Evolutionary conservation across 2,329 filamentous ascomycete species (phyloP).

Genomic region (Pseudogymnoascus sp.): DNA sequence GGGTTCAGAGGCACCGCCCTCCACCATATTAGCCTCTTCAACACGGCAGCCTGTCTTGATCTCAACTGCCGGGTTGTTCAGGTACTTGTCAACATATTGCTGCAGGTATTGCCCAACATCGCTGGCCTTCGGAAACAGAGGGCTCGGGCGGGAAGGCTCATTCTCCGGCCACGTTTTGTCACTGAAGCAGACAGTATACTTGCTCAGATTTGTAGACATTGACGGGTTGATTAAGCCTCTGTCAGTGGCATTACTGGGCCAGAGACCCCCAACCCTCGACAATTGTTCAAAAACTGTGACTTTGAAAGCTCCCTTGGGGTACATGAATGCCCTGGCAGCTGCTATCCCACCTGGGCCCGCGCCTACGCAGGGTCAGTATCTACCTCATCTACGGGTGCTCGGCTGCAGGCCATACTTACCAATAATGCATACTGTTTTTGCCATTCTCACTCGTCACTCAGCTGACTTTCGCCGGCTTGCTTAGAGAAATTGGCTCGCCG

Average conservation of each 20-base stretch:
- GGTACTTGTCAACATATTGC: constrained; percentile 51
- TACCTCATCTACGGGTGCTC: not conserved
- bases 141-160: constrained; percentile 40
- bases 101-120: constrained; percentile 67
- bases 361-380: constrained; percentile 35
- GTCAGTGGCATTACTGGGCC: constrained; percentile 51
- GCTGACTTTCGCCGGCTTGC: not conserved
- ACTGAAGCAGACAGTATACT: constrained; percentile 64
- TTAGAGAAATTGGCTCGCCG: not conserved
- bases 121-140: constrained; percentile 61
- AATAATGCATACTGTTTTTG: constrained; percentile 23
- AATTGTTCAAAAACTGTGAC: constrained; percentile 65
- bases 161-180: constrained; percentile 61
- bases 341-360: constrained; percentile 62
- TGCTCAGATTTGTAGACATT: constrained; percentile 67
- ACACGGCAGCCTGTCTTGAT: constrained; percentile 19
- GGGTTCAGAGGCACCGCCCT: constrained; percentile 17
- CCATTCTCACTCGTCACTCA: constrained; percentile 3
- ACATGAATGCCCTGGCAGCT: constrained; percentile 63
- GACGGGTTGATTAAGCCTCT: constrained; percentile 51
- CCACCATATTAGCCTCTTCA: constrained; percentile 11
- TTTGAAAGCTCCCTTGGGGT: constrained; percentile 45
- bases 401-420: constrained; percentile 15
- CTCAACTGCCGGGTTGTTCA: constrained; percentile 26
- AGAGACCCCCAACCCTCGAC: constrained; percentile 64